Evolutionary conservation across 129 eudicot species (phyloP), one percentile per base, ranked within the genome.

Genomic region (sunflower (Helianthus annuus)): DNA sequence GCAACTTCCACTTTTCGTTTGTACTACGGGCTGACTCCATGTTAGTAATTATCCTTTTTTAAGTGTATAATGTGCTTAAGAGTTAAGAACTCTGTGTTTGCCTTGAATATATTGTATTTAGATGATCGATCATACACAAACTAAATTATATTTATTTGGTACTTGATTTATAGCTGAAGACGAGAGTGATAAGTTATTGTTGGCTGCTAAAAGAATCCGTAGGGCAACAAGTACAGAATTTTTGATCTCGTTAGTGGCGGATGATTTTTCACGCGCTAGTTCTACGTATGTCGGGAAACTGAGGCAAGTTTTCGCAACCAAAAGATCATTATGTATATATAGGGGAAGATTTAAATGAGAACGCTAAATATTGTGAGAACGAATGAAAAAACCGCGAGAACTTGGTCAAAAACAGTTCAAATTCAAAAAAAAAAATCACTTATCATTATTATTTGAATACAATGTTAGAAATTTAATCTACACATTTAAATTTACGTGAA

Each of bases 221-320:
- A 82, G 85, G 84, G 85, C 97, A 62, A 85, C 97, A 48, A 86
- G 89, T 82, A 88, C 96, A 62, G 93, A 87, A 29, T 94, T 94
- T 62, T 83, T 87, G 3, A 82, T 94, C 63, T 90, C 98, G 29
- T 75, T 94, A 76, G 96, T 85, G 55, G 85, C 97, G 10, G 96
- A 88, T 82, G 90, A 94, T 70, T 94, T 94, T 65, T 94, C 97
- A 48, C 83, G 88, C 76, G 90, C 97, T 79, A 86, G 97, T 83
- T 87, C 77, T 82, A 86, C 96, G 14, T 94, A 90, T 64, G 87
- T 94, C 49, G 98, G 98, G 72, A 94, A 90, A 78, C 79, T 94
- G 64, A 94, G 97, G 98, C 74, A 85, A 77, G 88, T 78, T 56
- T 68, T 61, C 6, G 67, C 45, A 64, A 53, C 67, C 54, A 10